Conservation (phyloP, 2,329 filamentous ascomycete genomes). For the Venturia aucupariae region DNA sequence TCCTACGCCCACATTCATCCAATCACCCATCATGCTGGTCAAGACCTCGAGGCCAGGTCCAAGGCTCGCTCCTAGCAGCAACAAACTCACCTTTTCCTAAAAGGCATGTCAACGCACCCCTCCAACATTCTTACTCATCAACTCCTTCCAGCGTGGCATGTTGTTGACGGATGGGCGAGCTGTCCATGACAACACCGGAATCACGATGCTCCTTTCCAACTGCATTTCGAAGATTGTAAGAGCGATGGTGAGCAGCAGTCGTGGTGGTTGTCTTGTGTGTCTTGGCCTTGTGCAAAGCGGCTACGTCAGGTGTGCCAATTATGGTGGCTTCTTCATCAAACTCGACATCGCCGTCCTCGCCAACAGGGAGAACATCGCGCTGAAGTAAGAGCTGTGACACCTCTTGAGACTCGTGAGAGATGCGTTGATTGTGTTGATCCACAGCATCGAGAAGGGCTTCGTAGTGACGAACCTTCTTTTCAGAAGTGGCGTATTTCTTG, state of each 20-base stretch:
- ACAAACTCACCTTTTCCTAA: not conserved
- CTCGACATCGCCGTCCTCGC: slow-evolving; percentile 1
- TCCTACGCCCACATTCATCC: not conserved
- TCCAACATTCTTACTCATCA: not conserved
- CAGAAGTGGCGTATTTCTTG: not conserved
- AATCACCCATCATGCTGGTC: no score
- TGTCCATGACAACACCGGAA: not conserved
- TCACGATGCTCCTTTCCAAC: not conserved
- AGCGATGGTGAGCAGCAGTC: not conserved
- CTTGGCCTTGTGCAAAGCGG: not conserved
- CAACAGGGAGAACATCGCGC: not conserved
- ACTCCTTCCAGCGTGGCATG: not conserved
- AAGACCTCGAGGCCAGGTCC: no score
- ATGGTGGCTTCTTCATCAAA: not conserved
- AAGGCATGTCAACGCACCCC: not conserved
- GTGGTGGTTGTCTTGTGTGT: not conserved
- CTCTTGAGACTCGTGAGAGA: not conserved
- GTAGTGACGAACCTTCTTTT: not conserved
- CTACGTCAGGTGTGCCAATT: not conserved
- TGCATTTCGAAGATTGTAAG: not conserved
- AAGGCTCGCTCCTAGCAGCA: no score
- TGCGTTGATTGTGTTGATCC: not conserved
- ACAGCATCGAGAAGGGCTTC: not conserved
- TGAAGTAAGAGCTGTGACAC: not conserved
- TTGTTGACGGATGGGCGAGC: not conserved